Conservation (phyloP, 2,329 filamentous ascomycete species). For the Chaetoscypha palmicola region DNA sequence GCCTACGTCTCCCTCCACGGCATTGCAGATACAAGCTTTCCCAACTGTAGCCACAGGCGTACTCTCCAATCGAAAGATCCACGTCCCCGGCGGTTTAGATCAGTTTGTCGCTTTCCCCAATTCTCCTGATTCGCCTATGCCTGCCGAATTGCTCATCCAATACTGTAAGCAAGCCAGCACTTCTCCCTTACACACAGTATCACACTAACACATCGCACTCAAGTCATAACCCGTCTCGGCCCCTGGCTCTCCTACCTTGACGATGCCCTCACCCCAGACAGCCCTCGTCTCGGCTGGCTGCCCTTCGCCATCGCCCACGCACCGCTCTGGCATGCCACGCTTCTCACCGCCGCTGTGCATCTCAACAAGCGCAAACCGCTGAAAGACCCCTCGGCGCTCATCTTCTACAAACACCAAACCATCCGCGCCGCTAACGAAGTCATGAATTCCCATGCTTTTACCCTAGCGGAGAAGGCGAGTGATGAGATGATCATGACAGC, state of each 20-base stretch:
- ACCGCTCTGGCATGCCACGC: background rate
- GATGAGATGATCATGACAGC: slow-evolving; percentile 8
- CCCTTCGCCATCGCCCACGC: slow-evolving; percentile 3
- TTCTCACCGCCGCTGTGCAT: slow-evolving; percentile 3
- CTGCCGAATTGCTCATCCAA: slow-evolving; percentile 1
- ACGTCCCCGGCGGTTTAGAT: slow-evolving; percentile 1
- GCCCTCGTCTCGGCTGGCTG: slow-evolving; percentile 2
- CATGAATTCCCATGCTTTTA: background rate
- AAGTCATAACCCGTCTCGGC: slow-evolving; percentile 2
- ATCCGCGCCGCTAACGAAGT: slow-evolving; percentile 1
- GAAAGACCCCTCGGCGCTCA: background rate
- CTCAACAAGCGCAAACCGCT: background rate
- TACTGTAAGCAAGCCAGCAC: slow-evolving; percentile 2
- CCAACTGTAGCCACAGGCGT: background rate
- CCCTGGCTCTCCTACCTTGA: slow-evolving; percentile 7
- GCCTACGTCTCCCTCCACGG: background rate
- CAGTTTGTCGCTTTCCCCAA: slow-evolving; percentile 1
- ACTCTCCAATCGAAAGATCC: slow-evolving; percentile 1
- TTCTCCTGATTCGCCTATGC: slow-evolving; percentile 1
- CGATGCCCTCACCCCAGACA: background rate
- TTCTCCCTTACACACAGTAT: background rate
- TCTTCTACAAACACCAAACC: slow-evolving; percentile 1
- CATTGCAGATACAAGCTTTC: background rate
- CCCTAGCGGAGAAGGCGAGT: background rate
- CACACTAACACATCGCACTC: background rate